A percentile compares a stretch with the other conserved stretches of the same genome.
Evolutionary conservation across 1,139 yeast genomes (phyloP).

Genomic region (Taphrina deformans): DNA sequence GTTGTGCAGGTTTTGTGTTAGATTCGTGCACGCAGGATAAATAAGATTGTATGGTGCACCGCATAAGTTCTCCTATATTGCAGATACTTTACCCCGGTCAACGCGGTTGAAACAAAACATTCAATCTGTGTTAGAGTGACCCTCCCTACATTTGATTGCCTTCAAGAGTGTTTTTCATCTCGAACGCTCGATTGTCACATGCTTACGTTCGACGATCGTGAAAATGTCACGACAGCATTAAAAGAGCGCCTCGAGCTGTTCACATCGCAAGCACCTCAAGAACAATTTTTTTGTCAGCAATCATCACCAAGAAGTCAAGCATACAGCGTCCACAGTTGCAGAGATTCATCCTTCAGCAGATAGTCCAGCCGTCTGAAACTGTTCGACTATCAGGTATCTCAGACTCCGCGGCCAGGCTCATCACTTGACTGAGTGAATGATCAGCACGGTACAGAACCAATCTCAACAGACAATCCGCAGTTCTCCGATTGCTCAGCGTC

Average conservation of each 20-base stretch:
- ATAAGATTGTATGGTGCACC: background rate
- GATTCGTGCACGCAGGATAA: constrained; percentile 7
- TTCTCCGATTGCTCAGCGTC: background rate
- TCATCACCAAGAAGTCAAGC: too few relatives aligned
- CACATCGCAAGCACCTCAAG: background rate
- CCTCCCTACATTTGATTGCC: background rate
- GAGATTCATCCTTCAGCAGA: too few relatives aligned
- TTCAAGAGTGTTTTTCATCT: constrained; percentile 3
- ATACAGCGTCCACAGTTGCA: too few relatives aligned
- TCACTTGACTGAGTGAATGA: background rate
- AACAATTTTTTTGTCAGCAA: too few relatives aligned
- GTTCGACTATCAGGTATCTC: background rate
- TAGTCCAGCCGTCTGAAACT: background rate
- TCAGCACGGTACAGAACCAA: background rate
- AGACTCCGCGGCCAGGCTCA: background rate
- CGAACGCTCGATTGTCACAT: background rate
- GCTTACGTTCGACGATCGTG: background rate
- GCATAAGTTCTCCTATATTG: background rate
- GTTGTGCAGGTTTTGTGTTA: background rate
- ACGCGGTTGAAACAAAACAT: constrained; percentile 1
- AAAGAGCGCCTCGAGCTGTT: constrained; percentile 1
- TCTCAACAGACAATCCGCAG: background rate
- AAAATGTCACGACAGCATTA: constrained; percentile 2
- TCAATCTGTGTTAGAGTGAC: background rate
- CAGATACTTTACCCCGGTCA: background rate